These are phyloP conservation scores for Neurospora sp. DNA, from an alignment of 495 filamentous ascomycete genomes.

Conservation along the genomic window DNA sequence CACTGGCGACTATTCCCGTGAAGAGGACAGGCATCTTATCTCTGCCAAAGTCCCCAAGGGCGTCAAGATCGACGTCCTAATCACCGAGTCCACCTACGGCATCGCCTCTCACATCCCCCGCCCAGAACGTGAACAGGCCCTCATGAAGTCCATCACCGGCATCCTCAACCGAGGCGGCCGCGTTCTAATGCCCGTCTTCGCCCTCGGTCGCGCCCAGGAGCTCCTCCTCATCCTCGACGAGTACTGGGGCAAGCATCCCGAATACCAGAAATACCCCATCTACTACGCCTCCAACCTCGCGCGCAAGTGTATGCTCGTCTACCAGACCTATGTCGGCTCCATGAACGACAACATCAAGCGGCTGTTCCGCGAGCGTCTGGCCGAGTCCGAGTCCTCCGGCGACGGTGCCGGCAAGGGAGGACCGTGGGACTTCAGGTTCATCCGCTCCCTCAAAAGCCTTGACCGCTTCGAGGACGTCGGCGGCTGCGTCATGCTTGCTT, in stretches of 20 bases:
- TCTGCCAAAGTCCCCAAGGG: slow-evolving; percentile 78
- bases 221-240: slow-evolving; percentile 90
- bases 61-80: slow-evolving; percentile 85
- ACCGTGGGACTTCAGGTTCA: slow-evolving; percentile 92
- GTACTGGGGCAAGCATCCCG: slow-evolving; percentile 81
- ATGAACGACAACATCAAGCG: slow-evolving; percentile 99
- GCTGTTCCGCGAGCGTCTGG: slow-evolving; percentile 75
- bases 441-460: slow-evolving; percentile 80
- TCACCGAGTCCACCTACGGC: slow-evolving; percentile 94
- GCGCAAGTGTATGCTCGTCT: slow-evolving; percentile 94
- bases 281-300: slow-evolving; percentile 95
- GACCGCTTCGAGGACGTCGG: slow-evolving; percentile 95
- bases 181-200: slow-evolving; percentile 91
- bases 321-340: slow-evolving; percentile 90
- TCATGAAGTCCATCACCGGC: slow-evolving; percentile 90
- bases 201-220: slow-evolving; percentile 87
- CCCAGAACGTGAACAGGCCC: slow-evolving; percentile 75
- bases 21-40: slow-evolving; percentile 88
- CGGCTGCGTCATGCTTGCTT: slow-evolving; percentile 92
- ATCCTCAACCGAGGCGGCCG: slow-evolving; percentile 85
- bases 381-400: slow-evolving; percentile 67
- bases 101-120: slow-evolving; percentile 85
- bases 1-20: slow-evolving; percentile 92
- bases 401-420: slow-evolving; percentile 65
- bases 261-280: slow-evolving; percentile 82